Base-by-base conservation (phyloP, 768 basidiomycete species). In the Tricholoma flavovirens region DNA sequence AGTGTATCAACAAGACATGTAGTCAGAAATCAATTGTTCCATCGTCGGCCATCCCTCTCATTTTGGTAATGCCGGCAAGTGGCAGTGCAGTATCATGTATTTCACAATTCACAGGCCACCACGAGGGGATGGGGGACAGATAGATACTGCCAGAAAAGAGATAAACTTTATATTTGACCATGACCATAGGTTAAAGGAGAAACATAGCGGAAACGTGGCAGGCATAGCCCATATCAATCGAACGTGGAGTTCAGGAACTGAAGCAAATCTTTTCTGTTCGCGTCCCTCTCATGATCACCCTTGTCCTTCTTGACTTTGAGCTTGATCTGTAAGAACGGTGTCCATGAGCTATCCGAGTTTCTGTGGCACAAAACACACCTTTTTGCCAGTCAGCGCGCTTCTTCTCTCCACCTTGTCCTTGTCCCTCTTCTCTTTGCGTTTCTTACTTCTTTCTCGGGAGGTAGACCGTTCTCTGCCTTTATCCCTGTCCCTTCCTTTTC, bases 291-390 rank as follows among this genome's bases (percentile, higher is more conserved):
- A 43, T 65, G 57, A 33, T 65, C 64, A 19, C 54, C 64, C 45
- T 65, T 65, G 4, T 65, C 64, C 36, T 63, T 65, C 52, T 65
- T 65, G 12, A 65, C 62, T 38, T 65, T 65, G 17, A 65, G 50
- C 52, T 65, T 65, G 43, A 65, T 65, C 64, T 65, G 30, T 29
- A 49, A 5, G 17, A 42, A 11, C 32, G 19, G 9, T n/a, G 17
- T 35, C 14, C 40, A 30, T 22, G 50, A 24, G 21, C n/a, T 29
- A 30, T 19, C 9, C 26, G 4, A 11, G 1, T 5, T 3, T 2
- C 17, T 14, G 5, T 19, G 26, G 40, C 12, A 19, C 22, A 29
- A 9, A 21, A 40, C 45, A 21, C 30, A 65, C 64, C 62, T 59
- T 65, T 35, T 65, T 65, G 3, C 64, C 64, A 30, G 62, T 65